Evolutionary conservation across 2,329 filamentous ascomycete genomes (phyloP), one percentile per base, ranked within the genome.

Genomic region (Ceratocystis lukuohia): DNA sequence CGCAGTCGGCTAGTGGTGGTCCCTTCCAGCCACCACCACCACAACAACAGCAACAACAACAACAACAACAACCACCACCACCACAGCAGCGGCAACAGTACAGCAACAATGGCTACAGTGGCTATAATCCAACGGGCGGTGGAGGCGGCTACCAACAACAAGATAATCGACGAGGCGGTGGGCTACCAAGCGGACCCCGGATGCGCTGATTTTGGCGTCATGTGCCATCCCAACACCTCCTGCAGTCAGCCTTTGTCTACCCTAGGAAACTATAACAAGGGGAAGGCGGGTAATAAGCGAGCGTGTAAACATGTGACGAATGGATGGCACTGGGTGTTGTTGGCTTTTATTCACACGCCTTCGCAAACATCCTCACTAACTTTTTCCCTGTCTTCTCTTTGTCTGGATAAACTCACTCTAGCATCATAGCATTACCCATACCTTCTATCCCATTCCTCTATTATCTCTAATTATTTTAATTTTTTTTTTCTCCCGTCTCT

Each of bases 21-120:
- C 79, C 80, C 5, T 82, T 80, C 68, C 77, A 80, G 67, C 79
- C 80, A 53, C 77, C 79, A 17, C 71, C 73, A 22, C 28, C 70
- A 70, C n/a, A 80, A 53, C 77, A 79, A 17, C 71, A 73, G 20
- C 53, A 63, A 46, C 62, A 56, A 25, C 65, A 61, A 44, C 44
- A 37, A 20, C 44, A 37, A 10, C 56, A n/a, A 33, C 53, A 1
- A 56, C 20, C 20, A 20, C 20, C 46, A 20, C 46, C 6, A 20
- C 46, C 46, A 48, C 46, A 48, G n/a, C 50, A 63, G 33, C 62
- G 53, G 28, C 65, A 59, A 59, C 41, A 45, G 41, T n/a, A 45
- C 15, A 61, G 48, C 30, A 56, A 61, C 30, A 28, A 57, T 20
- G 41, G 45, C 5, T 65, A 45, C 61, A 57, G 30, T n/a, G 50